Percentiles rank a stretch among this genome's conserved stretches.
phyloP scores from a whole-genome alignment of 192 early-diverging fungal species.

The Funneliformis geosporum region DNA sequence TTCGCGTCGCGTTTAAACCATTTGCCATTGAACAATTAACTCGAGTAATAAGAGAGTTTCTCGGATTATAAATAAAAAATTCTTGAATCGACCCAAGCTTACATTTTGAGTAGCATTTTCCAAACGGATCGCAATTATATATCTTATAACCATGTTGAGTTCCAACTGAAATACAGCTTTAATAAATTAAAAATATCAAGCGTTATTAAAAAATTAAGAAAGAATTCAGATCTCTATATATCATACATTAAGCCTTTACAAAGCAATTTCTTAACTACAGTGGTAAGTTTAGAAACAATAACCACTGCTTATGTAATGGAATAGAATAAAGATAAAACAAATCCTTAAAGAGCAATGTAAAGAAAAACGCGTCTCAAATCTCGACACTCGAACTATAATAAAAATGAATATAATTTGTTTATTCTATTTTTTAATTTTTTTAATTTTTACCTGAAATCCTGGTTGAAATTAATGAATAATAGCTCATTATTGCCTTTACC shows the following conservation, averaged over 20 bases:
- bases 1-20: background rate
- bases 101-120: conserved; percentile 88
- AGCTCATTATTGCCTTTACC: conserved; percentile 63
- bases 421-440: background rate
- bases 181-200: conserved; percentile 21
- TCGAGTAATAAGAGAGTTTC: background rate
- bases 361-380: background rate
- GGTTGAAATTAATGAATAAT: conserved; percentile 83
- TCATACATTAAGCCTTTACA: background rate
- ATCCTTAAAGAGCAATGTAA: background rate
- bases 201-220: background rate
- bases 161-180: conserved; percentile 88
- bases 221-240: conserved; percentile 1
- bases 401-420: background rate
- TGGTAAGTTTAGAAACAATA: background rate
- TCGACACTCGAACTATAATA: background rate
- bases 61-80: background rate
- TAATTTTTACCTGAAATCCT: conserved; percentile 65
- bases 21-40: background rate
- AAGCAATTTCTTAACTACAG: background rate
- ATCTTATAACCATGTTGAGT: conserved; percentile 87
- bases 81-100: conserved; percentile 31
- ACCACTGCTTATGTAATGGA: conserved; percentile 21
- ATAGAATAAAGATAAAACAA: background rate
- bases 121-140: conserved; percentile 97